Evolutionary conservation across 495 filamentous ascomycete species (phyloP), one percentile per base, ranked within the genome.

Genomic region (Mycothermus thermophilus): DNA sequence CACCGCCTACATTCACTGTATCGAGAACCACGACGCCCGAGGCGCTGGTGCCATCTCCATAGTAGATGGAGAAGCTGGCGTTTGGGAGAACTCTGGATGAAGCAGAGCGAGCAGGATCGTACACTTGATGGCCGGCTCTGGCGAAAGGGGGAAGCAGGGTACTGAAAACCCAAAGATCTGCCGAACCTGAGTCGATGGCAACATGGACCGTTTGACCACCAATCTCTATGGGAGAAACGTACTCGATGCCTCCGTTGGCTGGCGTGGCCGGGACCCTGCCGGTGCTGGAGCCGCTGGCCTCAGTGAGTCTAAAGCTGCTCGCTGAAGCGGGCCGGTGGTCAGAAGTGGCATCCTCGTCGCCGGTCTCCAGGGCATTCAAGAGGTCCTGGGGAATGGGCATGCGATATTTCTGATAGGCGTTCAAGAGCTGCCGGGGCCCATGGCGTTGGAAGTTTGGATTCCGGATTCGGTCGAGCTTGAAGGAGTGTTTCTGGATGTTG

Each of bases 141-240:
- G 56, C 41, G 0, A 43, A 38, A 4, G 55, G 24, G 3, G 71
- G 57, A 14, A 86, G 66, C 30, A 64, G 48, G 4, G 74, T 74
- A 63, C 72, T 84, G 60, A 88, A 79, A 20, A 87, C 72, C 84
- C 84, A 93, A 39, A 93, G 60, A 53, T 90, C 83, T 11, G 83
- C 71, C 4, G 79, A 85, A 34, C 84, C 84, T 12, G 81, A 82
- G 54, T 93, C 84, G 52, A 93, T 83, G 46, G 86, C 73, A 50
- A 93, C 62, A 41, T 75, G 73, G 37, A 90, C 40, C 5, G 62
- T 71, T 52, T 88, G 80, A 2, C 75, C 78, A 27, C 83, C 84
- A 47, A 93, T 73, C 5, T 48, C 64, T 21, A 86, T 76, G 0
- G 77, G 74, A 11, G 75, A 71, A 10, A 88, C 62, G 45, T 83